These are phyloP conservation scores for Pueraria montana DNA, from an alignment of 306 rosid species.

Conservation along the genomic window DNA sequence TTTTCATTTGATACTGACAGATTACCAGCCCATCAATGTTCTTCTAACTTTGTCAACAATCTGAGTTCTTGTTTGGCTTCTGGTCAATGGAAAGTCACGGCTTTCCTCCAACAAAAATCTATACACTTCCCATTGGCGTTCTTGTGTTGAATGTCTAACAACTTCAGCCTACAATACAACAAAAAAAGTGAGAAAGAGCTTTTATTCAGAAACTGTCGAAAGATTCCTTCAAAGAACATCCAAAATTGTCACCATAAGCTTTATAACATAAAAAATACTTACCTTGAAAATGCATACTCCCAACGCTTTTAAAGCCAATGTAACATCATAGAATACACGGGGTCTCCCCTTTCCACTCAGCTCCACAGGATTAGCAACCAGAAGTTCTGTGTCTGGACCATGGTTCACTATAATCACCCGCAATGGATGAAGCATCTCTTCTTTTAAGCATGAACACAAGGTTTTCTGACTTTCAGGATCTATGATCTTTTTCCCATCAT, in stretches of 20 bases:
- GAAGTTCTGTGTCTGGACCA: conserved; percentile 86
- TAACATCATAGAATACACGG: conserved; percentile 87
- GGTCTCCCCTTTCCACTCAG: conserved; percentile 85
- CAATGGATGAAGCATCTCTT: conserved; percentile 78
- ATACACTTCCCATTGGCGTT: conserved; percentile 92
- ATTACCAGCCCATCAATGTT: conserved; percentile 89
- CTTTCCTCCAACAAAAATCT: conserved; percentile 81
- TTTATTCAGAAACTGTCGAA: conserved; percentile 7
- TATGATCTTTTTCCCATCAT: conserved; percentile 72
- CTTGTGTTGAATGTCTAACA: conserved; percentile 75
- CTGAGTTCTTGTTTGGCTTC: conserved; percentile 70
- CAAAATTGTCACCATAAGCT: conserved; percentile 16
- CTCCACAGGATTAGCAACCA: conserved; percentile 92
- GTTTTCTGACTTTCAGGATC: conserved; percentile 74
- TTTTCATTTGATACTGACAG: conserved; percentile 27
- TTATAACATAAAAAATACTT: conserved; percentile 36
- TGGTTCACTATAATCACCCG: conserved; percentile 76
- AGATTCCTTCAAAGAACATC: conserved; percentile 32
- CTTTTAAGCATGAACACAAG: conserved; percentile 72
- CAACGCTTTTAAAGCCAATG: conserved; percentile 70
- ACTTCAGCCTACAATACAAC: conserved; percentile 73
- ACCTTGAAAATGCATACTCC: conserved; percentile 81
- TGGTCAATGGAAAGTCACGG: conserved; percentile 65
- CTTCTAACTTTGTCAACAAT: conserved; percentile 81
- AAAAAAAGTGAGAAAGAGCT: not conserved